Percentiles rank a stretch among this genome's conserved stretches.
Evolutionary conservation across 1,284 basidiomycete species (phyloP).

Genomic region (Agaricales sp.): DNA sequence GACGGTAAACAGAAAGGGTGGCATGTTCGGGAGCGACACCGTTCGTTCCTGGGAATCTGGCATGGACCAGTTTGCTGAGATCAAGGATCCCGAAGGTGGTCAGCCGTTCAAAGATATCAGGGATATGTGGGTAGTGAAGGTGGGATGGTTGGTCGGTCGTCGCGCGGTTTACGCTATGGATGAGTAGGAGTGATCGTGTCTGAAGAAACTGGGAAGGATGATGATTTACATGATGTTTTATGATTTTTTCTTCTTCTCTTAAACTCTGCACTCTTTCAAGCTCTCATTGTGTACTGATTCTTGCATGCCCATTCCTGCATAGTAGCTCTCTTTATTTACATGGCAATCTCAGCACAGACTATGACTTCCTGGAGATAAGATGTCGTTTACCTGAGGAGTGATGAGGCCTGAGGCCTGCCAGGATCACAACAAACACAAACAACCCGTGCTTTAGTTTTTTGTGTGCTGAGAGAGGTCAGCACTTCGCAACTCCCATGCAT

Average conservation of each 20-base stretch:
- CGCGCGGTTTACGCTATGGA: conserved; percentile 40
- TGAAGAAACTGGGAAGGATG: background rate
- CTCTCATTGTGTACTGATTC: background rate
- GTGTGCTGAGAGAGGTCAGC: background rate
- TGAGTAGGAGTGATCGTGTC: conserved; percentile 29
- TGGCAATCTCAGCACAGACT: background rate
- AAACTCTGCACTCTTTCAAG: background rate
- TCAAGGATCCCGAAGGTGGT: conserved; percentile 35
- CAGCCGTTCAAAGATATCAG: conserved; percentile 47
- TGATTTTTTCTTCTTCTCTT: too few species aligned
- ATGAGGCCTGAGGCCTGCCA: too few species aligned
- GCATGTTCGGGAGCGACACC: conserved; percentile 68
- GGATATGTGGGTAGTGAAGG: conserved; percentile 60
- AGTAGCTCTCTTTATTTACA: background rate
- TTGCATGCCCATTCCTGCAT: background rate
- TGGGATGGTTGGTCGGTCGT: conserved; percentile 69
- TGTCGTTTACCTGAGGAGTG: too few species aligned
- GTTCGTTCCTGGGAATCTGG: conserved; percentile 57
- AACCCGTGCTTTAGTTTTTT: background rate
- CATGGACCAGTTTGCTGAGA: conserved; percentile 52
- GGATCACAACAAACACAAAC: background rate
- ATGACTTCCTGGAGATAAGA: too few species aligned
- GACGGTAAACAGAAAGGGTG: conserved; percentile 57
- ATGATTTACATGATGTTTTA: background rate
- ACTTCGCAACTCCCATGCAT: background rate